Conservation (phyloP, 2,329 filamentous ascomycete genomes). For the Lizonia empirigonia region DNA sequence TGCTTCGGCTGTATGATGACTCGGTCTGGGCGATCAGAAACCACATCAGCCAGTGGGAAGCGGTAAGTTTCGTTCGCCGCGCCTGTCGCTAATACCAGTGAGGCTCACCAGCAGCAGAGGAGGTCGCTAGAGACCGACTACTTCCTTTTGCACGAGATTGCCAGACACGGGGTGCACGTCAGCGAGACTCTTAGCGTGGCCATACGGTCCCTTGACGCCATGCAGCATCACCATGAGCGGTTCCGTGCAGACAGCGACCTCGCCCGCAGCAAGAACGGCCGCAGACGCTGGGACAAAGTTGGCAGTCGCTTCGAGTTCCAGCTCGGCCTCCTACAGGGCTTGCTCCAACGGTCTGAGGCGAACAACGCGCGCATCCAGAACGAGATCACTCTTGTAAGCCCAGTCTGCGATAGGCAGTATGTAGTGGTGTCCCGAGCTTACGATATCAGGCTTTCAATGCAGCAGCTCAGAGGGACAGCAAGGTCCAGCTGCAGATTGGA, state of each 20-base stretch:
- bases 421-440: constrained; percentile 6
- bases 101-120: constrained; percentile 5
- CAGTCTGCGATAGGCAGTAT: not conserved
- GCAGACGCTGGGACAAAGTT: too few relatives aligned
- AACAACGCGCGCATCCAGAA: constrained; percentile 1
- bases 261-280: too few relatives aligned
- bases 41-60: constrained; percentile 24
- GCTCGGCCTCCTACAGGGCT: not conserved
- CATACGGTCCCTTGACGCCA: constrained; percentile 14
- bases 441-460: constrained; percentile 20
- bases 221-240: constrained; percentile 14
- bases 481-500: constrained; percentile 23
- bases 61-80: constrained; percentile 12
- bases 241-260: too few relatives aligned
- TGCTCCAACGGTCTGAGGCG: not conserved
- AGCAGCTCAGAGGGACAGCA: constrained; percentile 26
- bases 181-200: constrained; percentile 22
- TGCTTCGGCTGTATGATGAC: constrained; percentile 22
- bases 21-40: constrained; percentile 25
- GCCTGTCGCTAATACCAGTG: not conserved
- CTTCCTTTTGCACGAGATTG: constrained; percentile 21
- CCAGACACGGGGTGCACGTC: constrained; percentile 23
- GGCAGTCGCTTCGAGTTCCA: too few relatives aligned
- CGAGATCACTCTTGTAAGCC: not conserved
- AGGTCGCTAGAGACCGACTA: constrained; percentile 21